These are phyloP conservation scores for Marasmius sp. DNA, from an alignment of 1,284 basidiomycete species.

Conservation along the genomic window DNA sequence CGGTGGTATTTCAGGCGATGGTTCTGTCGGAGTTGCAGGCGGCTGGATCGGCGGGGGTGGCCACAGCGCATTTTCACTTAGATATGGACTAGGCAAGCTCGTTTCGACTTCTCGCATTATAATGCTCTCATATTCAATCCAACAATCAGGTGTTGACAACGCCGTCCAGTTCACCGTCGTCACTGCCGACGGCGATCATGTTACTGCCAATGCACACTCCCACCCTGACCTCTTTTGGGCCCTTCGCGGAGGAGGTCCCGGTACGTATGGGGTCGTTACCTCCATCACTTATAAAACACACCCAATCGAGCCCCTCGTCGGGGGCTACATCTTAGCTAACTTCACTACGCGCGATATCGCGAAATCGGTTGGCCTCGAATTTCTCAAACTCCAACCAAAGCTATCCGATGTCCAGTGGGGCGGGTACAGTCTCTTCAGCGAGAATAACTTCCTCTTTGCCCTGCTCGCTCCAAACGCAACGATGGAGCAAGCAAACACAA, in stretches of 20 bases:
- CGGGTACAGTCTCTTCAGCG: not conserved
- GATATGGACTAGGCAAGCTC: slow-evolving; percentile 40
- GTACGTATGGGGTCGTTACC: slow-evolving; percentile 41
- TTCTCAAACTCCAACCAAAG: not conserved
- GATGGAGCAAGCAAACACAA: not conserved
- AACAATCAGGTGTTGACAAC: slow-evolving; percentile 38
- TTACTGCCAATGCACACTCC: slow-evolving; percentile 34
- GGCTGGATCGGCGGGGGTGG: slow-evolving; percentile 11
- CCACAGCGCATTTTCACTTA: slow-evolving; percentile 27
- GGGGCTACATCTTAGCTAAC: slow-evolving; percentile 6
- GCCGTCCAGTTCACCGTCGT: slow-evolving; percentile 40
- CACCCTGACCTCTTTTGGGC: slow-evolving; percentile 50
- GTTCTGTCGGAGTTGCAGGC: slow-evolving; percentile 22
- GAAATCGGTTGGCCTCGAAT: not conserved
- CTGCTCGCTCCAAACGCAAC: not conserved
- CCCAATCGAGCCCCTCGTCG: slow-evolving; percentile 27
- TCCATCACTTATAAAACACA: slow-evolving; percentile 39
- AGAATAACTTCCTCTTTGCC: not conserved
- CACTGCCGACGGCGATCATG: slow-evolving; percentile 32
- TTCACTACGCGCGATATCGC: not conserved
- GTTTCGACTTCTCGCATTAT: not conserved
- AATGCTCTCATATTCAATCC: not conserved
- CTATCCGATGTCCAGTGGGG: not conserved
- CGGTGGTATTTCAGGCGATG: slow-evolving; percentile 36
- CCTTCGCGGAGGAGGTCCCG: slow-evolving; percentile 48